These are phyloP conservation scores for Trichophyton simii DNA, from an alignment of 2,329 filamentous ascomycete species.

Conservation along the genomic window DNA sequence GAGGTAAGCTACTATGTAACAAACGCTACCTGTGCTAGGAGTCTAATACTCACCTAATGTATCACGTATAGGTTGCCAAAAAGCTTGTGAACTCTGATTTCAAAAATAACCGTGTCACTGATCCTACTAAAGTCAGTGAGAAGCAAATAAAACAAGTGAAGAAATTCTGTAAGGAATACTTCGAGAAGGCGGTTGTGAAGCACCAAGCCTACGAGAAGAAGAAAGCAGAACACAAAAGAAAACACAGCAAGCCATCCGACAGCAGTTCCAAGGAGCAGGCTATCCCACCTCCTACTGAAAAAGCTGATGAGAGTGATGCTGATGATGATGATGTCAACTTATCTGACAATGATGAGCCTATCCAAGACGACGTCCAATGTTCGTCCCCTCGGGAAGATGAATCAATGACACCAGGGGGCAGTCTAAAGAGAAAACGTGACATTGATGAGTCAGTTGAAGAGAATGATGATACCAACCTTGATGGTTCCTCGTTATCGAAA, in stretches of 20 bases:
- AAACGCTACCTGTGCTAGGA: too few species aligned
- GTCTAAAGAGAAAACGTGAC: constrained; percentile 15
- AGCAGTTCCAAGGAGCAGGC: constrained; percentile 8
- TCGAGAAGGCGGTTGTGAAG: constrained; percentile 74
- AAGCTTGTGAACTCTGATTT: constrained; percentile 86
- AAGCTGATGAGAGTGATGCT: constrained; percentile 16
- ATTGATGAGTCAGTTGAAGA: constrained; percentile 15
- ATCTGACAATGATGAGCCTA: constrained; percentile 29
- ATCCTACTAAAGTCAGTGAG: constrained; percentile 63
- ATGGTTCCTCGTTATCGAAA: constrained; percentile 14
- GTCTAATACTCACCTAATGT: constrained; percentile 45
- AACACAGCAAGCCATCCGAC: constrained; percentile 1
- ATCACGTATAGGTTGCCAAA: constrained; percentile 54
- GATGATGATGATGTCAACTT: constrained; percentile 25
- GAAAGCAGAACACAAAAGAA: constrained; percentile 39
- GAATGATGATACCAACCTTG: constrained; percentile 12
- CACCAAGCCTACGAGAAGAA: constrained; percentile 56
- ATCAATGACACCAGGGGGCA: constrained; percentile 9
- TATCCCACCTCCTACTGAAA: neutral
- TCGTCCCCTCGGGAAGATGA: constrained; percentile 33
- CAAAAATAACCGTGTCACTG: constrained; percentile 72
- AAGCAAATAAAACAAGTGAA: constrained; percentile 75
- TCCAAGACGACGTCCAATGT: constrained; percentile 31
- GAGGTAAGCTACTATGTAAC: constrained; percentile 35
- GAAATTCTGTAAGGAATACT: constrained; percentile 69